Evolutionary conservation across 805 yeast genomes (phyloP), one percentile per base, ranked within the genome.

Genomic region (Monosporozyma servazzii): DNA sequence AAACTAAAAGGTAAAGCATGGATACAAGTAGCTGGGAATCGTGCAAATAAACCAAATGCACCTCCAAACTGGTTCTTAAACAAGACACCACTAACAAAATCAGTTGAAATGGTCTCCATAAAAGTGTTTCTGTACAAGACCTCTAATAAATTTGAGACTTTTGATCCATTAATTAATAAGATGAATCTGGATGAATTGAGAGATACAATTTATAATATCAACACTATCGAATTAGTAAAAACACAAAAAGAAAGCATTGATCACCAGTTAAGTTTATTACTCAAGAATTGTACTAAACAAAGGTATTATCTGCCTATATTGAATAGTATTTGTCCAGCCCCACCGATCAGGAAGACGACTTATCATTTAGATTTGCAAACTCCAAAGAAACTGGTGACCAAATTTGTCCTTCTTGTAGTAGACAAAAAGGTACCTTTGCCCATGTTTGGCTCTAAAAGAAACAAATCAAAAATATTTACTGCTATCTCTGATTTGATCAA

Each of bases 361-460:
- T 57, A 64, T 30, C 70, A 74, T 47, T 54, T 73, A 7, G 68
- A 66, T 0, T 49, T 64, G 21, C 64, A 71, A 1, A 64, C 75
- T 0, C 56, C 67, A 0, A 58, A 66, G 8, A 53, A 55, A 10
- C 42, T 54, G 0, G 80, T 84, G 0, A 56, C 75, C 0, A 66
- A 61, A 43, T 79, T 80, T 56, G 58, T 77, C 1, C 54, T 75
- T 1, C 59, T 70, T 0, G 49, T 81, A 0, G 50, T 79, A 4
- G 76, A 75, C 11, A 74, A 71, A 48, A 55, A 83, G 0, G 67
- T 84, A 21, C 86, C 89, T 0, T 21, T 57, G 0, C 73, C 71
- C 6, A 51, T 75, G 1, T 77, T 80, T 67, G 95, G 95, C 0
- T 63, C 77, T 2, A 58, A 54, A 2, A 54, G 59, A 13, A 86